Evolutionary conservation across 208 protist species (phyloP).

Genomic region (Wallacemonas rigidus): DNA sequence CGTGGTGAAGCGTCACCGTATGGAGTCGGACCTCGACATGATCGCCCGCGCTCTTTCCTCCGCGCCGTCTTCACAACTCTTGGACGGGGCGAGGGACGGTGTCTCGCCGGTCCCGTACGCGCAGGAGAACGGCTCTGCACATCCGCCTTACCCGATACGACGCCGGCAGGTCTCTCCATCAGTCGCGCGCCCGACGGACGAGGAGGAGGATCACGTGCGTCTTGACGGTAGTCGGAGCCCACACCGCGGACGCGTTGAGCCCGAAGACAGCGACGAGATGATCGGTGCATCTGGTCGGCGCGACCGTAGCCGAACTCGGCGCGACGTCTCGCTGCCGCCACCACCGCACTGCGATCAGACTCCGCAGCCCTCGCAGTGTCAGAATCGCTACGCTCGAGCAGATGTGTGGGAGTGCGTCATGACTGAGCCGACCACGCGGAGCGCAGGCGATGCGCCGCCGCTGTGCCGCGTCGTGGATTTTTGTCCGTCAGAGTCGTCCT

Average conservation of each 20-base stretch:
- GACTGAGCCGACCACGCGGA: too few relatives aligned
- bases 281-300: not conserved
- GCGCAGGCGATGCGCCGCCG: not conserved
- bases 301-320: not conserved
- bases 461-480: conserved; percentile 12
- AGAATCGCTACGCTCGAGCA: conserved; percentile 4
- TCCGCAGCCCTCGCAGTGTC: conserved; percentile 13
- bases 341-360: conserved; percentile 15
- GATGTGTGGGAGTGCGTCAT: too few relatives aligned
- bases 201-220: conserved; percentile 16
- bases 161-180: conserved; percentile 33
- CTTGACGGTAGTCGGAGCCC: not conserved
- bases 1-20: conserved; percentile 6
- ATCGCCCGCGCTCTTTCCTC: conserved; percentile 19
- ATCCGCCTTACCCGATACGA: conserved; percentile 26
- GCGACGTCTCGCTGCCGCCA: conserved; percentile 12
- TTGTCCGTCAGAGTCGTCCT: not conserved
- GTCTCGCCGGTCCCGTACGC: too few relatives aligned
- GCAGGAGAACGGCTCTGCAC: too few relatives aligned
- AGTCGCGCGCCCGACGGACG: conserved; percentile 29
- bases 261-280: not conserved
- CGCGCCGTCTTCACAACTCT: conserved; percentile 8
- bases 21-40: conserved; percentile 13
- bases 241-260: too few relatives aligned
- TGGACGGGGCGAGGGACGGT: not conserved